A percentile compares a stretch with the other conserved stretches of the same genome.
Evolutionary conservation across 768 basidiomycete genomes (phyloP).

Genomic region (Dioszegia aurantiaca): DNA sequence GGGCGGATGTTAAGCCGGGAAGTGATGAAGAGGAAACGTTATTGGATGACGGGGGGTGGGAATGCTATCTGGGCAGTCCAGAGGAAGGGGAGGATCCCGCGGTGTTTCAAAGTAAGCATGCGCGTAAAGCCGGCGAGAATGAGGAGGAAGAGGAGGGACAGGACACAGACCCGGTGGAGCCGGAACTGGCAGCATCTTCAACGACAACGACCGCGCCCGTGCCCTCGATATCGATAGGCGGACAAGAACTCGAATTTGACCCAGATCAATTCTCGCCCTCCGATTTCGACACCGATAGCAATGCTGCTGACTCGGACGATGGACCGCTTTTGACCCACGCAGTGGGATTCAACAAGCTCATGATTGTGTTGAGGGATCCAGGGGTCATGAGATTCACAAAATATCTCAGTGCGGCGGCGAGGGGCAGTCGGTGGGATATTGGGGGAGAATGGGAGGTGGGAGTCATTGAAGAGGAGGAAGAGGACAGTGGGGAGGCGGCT

Average conservation of each 20-base stretch:
- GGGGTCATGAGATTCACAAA: slow-evolving; percentile 93
- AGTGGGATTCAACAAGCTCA: slow-evolving; percentile 81
- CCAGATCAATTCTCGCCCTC: slow-evolving; percentile 49
- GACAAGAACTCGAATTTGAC: slow-evolving; percentile 50
- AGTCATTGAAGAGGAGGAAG: slow-evolving; percentile 60
- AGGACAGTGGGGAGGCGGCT: slow-evolving; percentile 53
- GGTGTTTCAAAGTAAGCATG: slow-evolving; percentile 71
- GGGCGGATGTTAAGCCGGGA: slow-evolving; percentile 44
- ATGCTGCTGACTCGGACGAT: slow-evolving; percentile 59
- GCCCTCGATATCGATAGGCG: slow-evolving; percentile 38
- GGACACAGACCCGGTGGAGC: slow-evolving; percentile 5
- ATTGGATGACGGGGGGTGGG: slow-evolving; percentile 75
- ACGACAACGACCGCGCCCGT: neutral
- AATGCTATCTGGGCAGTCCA: slow-evolving; percentile 95
- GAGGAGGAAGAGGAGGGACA: slow-evolving; percentile 25
- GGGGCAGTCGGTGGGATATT: slow-evolving; percentile 89
- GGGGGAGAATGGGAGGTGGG: slow-evolving; percentile 90
- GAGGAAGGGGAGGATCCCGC: slow-evolving; percentile 94
- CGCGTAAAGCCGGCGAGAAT: slow-evolving; percentile 47
- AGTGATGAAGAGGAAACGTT: slow-evolving; percentile 47
- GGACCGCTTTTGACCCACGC: slow-evolving; percentile 78
- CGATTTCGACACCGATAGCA: slow-evolving; percentile 50
- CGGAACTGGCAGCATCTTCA: slow-evolving; percentile 13
- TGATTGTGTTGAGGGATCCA: slow-evolving; percentile 86
- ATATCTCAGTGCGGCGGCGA: slow-evolving; percentile 84